A percentile compares a stretch with the other conserved stretches of the same genome.
Conservation (phyloP, 306 rosid species). For the Dicorynia guianensis region DNA sequence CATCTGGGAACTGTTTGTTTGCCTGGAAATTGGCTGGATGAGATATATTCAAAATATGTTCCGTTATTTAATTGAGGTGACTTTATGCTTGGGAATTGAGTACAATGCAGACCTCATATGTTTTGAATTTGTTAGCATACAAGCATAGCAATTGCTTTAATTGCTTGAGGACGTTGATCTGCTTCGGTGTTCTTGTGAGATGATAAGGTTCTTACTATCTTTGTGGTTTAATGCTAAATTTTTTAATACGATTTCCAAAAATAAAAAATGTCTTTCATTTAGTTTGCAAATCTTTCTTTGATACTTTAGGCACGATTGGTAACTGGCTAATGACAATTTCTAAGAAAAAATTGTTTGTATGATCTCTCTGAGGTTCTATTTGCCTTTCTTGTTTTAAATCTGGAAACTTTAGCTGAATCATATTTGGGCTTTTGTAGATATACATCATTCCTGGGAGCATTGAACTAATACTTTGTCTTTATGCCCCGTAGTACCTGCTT, state of each 20-base stretch:
- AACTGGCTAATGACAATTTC: background rate
- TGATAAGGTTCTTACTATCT: too few species aligned
- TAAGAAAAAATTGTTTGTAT: background rate
- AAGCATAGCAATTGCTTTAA: background rate
- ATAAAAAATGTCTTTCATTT: background rate
- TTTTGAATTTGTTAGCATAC: background rate
- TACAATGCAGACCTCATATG: background rate
- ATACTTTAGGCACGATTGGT: background rate
- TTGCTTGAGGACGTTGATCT: background rate
- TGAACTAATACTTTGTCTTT: background rate
- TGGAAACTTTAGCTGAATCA: background rate
- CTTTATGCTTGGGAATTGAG: background rate
- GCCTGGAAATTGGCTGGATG: background rate
- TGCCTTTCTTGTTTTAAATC: background rate
- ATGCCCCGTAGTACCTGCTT: constrained; percentile 20
- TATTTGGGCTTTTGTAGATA: background rate
- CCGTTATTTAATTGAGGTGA: constrained; percentile 10
- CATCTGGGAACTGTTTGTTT: constrained; percentile 27
- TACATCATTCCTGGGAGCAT: background rate
- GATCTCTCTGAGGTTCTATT: background rate
- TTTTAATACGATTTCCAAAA: too few species aligned
- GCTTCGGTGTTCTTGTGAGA: background rate
- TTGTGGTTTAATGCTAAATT: too few species aligned
- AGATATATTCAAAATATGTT: constrained; percentile 1
- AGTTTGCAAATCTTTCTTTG: background rate